phyloP scores from a whole-genome alignment of 1,139 yeast species.

The Suhomyces coccinellae region DNA sequence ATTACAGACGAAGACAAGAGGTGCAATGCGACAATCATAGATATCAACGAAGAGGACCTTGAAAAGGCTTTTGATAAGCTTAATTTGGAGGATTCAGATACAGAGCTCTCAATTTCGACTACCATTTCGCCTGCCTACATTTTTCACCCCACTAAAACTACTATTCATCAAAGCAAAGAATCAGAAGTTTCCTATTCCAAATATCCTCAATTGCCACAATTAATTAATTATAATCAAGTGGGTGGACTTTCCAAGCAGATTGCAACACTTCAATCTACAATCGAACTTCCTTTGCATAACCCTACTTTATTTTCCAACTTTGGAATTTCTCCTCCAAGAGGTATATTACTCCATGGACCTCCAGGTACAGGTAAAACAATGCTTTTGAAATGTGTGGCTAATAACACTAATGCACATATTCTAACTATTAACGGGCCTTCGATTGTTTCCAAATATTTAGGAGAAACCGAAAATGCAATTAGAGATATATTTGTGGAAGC shows the following conservation, averaged over 20 bases:
- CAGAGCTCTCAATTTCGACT: constrained; percentile 14
- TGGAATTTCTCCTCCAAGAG: constrained; percentile 90
- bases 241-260: constrained; percentile 81
- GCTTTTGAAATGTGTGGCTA: constrained; percentile 80
- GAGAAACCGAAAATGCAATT: constrained; percentile 86
- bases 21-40: constrained; percentile 20
- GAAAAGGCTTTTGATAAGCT: constrained; percentile 31
- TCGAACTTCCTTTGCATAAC: constrained; percentile 77
- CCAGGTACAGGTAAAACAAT: constrained; percentile 98
- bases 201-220: constrained; percentile 44
- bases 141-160: constrained; percentile 42
- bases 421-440: constrained; percentile 88
- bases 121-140: constrained; percentile 49
- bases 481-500: constrained; percentile 87
- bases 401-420: constrained; percentile 72
- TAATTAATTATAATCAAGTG: constrained; percentile 50
- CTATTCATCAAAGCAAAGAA: constrained; percentile 18
- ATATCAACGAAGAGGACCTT: constrained; percentile 22
- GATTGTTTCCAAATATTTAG: constrained; percentile 86
- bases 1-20: constrained; percentile 6
- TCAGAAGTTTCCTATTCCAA: constrained; percentile 22
- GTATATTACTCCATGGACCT: constrained; percentile 88
- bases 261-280: constrained; percentile 58
- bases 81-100: constrained; percentile 9
- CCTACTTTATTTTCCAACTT: constrained; percentile 79